Conservation (phyloP, 495 filamentous ascomycete genomes). For the Penicillium bovifimosum region DNA sequence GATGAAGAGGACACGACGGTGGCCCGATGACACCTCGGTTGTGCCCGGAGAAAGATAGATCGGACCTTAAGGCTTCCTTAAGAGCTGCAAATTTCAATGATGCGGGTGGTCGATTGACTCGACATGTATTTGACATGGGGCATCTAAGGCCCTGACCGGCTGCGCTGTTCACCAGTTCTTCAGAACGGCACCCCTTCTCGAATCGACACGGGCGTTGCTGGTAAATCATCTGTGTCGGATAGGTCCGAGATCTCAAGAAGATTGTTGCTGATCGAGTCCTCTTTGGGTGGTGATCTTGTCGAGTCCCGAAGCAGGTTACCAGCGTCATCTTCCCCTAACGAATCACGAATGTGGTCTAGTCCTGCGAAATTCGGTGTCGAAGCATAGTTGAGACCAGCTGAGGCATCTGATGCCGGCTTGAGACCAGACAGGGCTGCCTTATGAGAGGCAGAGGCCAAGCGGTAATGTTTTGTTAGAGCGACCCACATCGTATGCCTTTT, state of each 20-base stretch:
- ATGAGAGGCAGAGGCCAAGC: not conserved
- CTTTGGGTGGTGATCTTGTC: not conserved
- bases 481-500: not conserved
- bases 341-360: not conserved
- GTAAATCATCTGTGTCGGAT: not conserved
- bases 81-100: too few species aligned
- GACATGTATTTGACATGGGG: too few species aligned
- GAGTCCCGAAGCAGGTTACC: not conserved
- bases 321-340: not conserved
- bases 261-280: not conserved
- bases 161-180: not conserved
- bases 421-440: too few species aligned
- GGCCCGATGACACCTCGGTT: too few species aligned
- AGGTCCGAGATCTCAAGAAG: not conserved
- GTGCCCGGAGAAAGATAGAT: too few species aligned
- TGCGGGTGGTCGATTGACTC: too few species aligned
- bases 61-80: too few species aligned
- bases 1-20: too few species aligned
- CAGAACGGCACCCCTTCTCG: not conserved
- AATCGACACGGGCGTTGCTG: not conserved
- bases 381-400: not conserved
- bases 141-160: too few species aligned
- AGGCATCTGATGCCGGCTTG: too few species aligned
- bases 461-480: not conserved
- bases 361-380: not conserved